Conservation (phyloP, 2,329 filamentous ascomycete species). For the Colletotrichum caudatum region DNA sequence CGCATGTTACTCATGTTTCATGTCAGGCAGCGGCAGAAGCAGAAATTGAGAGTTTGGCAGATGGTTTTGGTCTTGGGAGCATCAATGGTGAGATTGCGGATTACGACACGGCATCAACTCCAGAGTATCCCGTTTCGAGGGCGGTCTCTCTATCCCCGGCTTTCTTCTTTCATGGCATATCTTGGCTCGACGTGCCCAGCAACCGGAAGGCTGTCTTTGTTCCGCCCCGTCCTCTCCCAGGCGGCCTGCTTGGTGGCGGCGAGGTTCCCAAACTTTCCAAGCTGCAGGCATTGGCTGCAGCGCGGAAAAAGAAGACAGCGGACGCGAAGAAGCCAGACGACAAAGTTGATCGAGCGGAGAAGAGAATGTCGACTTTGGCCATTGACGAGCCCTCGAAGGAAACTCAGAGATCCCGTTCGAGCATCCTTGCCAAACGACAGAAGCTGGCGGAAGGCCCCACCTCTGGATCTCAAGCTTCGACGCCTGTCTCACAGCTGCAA, state of each 20-base stretch:
- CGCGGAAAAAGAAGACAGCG: conserved; percentile 84
- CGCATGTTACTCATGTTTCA: conserved; percentile 14
- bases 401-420: conserved; percentile 37
- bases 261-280: conserved; percentile 83
- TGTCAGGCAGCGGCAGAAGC: conserved; percentile 32
- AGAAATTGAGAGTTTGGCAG: conserved; percentile 44
- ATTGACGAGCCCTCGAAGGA: conserved; percentile 43
- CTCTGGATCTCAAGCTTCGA: conserved; percentile 13
- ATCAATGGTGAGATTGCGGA: conserved; percentile 7
- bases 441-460: conserved; percentile 43
- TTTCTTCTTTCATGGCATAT: conserved; percentile 83
- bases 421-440: conserved; percentile 43
- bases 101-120: conserved; percentile 7
- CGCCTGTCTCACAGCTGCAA: background rate
- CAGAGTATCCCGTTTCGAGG: conserved; percentile 42
- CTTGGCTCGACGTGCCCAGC: conserved; percentile 82
- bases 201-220: conserved; percentile 75
- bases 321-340: conserved; percentile 61
- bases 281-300: conserved; percentile 87
- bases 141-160: conserved; percentile 48
- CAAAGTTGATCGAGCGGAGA: conserved; percentile 48
- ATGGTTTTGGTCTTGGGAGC: conserved; percentile 36
- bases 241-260: conserved; percentile 83
- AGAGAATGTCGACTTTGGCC: conserved; percentile 45
- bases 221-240: conserved; percentile 62